phyloP scores from a whole-genome alignment of 2,329 filamentous ascomycete species.

The Pleurostoma richardsiae region DNA sequence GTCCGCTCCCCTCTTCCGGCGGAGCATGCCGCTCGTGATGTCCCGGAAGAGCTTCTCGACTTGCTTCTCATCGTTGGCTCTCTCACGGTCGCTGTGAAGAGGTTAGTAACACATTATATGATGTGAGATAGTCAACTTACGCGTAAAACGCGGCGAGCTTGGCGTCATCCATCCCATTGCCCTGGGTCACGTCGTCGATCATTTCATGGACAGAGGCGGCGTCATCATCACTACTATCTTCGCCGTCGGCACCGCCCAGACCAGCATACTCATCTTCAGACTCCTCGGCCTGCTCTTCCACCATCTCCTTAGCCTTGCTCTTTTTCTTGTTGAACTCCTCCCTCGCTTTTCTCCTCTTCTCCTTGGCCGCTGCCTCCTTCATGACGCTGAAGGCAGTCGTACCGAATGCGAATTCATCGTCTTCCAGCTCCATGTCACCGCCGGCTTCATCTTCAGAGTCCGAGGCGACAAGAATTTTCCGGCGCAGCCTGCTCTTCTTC shows the following conservation, averaged over 20 bases:
- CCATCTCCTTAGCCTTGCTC: conserved; percentile 79
- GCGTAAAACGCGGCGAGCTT: conserved; percentile 83
- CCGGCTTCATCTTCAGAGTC: conserved; percentile 12
- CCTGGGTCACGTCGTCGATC: conserved; percentile 78
- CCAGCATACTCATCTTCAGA: conserved; percentile 98
- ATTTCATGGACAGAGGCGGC: conserved; percentile 72
- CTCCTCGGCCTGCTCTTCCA: conserved; percentile 92
- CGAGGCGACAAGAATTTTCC: conserved; percentile 26
- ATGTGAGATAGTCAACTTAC: conserved; percentile 51
- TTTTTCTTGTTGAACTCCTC: conserved; percentile 75
- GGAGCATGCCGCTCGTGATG: conserved; percentile 81
- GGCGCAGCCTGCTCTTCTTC: conserved; percentile 50
- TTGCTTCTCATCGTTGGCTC: conserved; percentile 76
- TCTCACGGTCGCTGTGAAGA: conserved; percentile 64
- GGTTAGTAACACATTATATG: background rate
- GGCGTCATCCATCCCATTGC: conserved; percentile 72
- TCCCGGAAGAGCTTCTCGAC: conserved; percentile 91
- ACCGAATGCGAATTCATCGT: conserved; percentile 29
- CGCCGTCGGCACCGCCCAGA: conserved; percentile 82
- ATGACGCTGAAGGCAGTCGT: conserved; percentile 62
- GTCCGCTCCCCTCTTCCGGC: conserved; percentile 76
- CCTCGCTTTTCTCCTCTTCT: conserved; percentile 40
- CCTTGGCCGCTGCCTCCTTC: conserved; percentile 56
- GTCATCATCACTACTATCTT: conserved; percentile 74
- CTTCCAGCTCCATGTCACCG: conserved; percentile 14